A percentile compares a stretch with the other conserved stretches of the same genome.
Evolutionary conservation across 345 rosid species (phyloP).

Genomic region (Firmiana major): DNA sequence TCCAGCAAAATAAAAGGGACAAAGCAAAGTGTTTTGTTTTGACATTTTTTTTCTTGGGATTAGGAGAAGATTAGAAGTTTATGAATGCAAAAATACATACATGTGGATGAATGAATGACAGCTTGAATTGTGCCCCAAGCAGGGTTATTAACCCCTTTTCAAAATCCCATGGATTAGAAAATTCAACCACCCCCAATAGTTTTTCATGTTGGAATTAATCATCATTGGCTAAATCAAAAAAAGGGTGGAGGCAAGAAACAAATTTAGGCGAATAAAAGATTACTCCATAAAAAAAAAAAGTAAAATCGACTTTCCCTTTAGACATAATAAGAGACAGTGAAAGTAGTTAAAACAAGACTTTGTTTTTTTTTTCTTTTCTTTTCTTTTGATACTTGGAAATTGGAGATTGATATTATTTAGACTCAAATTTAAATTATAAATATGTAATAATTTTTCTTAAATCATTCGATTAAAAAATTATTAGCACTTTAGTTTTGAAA

Average conservation of each 20-base stretch:
- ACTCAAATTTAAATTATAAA: too few species aligned
- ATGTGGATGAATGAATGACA: conserved; percentile 2
- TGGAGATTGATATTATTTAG: too few species aligned
- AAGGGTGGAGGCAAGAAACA: background rate
- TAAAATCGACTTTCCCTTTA: background rate
- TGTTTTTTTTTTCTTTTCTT: too few species aligned
- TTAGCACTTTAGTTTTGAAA: background rate
- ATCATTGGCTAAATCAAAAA: conserved; percentile 27
- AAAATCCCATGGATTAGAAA: conserved; percentile 3
- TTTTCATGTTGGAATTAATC: conserved; percentile 41
- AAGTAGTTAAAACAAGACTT: too few species aligned
- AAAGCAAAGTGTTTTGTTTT: background rate
- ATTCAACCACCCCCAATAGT: conserved; percentile 27
- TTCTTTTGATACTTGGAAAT: too few species aligned
- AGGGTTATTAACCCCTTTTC: too few species aligned
- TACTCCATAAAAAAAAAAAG: too few species aligned
- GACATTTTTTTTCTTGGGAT: background rate
- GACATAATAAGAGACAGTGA: too few species aligned
- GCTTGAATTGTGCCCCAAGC: conserved; percentile 1
- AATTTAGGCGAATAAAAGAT: conserved; percentile 13
- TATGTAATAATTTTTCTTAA: too few species aligned
- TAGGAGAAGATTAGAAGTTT: background rate
- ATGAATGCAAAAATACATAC: background rate
- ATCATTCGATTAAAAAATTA: too few species aligned
- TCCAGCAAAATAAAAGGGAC: background rate